Base-by-base conservation (phyloP, 1,139 yeast genomes). In the Saccharomyces pastorianus region DNA sequence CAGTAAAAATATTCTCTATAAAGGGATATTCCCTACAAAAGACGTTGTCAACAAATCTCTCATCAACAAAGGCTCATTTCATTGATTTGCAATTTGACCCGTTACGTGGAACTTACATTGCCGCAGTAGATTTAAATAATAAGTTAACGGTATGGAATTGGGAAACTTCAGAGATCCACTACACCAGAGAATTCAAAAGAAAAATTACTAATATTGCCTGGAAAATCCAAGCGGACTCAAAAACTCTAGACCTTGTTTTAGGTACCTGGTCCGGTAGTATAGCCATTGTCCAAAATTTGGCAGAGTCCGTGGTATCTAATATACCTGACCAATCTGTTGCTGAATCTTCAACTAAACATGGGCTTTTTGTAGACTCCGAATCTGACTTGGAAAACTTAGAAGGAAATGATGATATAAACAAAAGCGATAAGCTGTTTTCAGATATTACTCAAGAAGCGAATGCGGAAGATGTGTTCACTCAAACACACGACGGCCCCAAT, bases 71-170 rank as follows among this genome's bases (percentile, higher is more conserved):
- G 26, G 25, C 72, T 3, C 69, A 73, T 7, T 70, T 85, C 14
- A 75, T 80, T 1, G 84, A 80, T 52, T 61, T 84, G 48, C 72
- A 75, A 49, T 80, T 87, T 74, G 82, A 87, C 6, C 83, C 87
- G 1, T 52, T 59, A 23, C 75, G 79, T 60, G 86, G 86, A 41
- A 73, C 75, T 5, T 77, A 73, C 58, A 59, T 88, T 20, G 91
- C 89, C 0, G 76, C 81, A n/a, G 74, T 78, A 20, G 78, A 73
- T 53, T 56, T 74, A 32, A 79, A 77, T 53, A 77, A 79, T 44
- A 68, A 68, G 26, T 63, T 88, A n/a, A 67, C 77, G 8, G 66
- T 88, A n/a, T 84, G 88, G 83, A 78, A 83, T 56, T 62, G 75
- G 48, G 58, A 58, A 1, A 60, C 72, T 1, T 66, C 70, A 44